Conservation (phyloP, 2,329 filamentous ascomycete genomes). For the Hypoxylon sp. region DNA sequence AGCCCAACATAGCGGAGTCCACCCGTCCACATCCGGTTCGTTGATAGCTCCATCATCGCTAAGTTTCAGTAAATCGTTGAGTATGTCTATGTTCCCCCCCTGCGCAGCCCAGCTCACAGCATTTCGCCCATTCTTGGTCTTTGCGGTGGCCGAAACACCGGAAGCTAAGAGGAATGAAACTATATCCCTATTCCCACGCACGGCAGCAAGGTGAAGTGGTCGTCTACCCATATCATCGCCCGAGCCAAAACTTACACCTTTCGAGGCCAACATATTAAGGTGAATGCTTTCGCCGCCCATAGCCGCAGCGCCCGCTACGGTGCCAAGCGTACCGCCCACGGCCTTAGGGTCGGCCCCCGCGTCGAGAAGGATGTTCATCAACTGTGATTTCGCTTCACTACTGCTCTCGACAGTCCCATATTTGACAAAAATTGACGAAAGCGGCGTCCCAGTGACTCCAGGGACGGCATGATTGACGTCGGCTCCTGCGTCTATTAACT, state of each 20-base stretch:
- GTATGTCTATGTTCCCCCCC: constrained; percentile 13
- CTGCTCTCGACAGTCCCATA: not conserved
- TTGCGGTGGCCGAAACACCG: not conserved
- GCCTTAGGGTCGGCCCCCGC: not conserved
- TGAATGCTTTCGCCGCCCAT: not conserved
- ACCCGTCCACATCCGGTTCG: constrained; percentile 23
- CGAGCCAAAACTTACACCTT: constrained; percentile 8
- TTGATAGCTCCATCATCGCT: constrained; percentile 13
- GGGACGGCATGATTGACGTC: not conserved
- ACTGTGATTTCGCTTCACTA: not conserved
- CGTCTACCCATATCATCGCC: constrained; percentile 10
- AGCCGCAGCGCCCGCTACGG: not conserved
- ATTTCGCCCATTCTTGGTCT: constrained; percentile 14
- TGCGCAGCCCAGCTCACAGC: constrained; percentile 30
- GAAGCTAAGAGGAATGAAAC: constrained; percentile 1
- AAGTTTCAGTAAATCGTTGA: constrained; percentile 7
- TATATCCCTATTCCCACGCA: not conserved
- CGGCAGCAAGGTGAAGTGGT: constrained; percentile 18
- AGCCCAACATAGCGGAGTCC: constrained; percentile 35
- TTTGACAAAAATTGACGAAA: constrained; percentile 1
- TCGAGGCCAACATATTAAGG: not conserved
- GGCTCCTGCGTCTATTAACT: constrained; percentile 1
- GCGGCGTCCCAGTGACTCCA: not conserved
- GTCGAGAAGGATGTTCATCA: constrained; percentile 2
- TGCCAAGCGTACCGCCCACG: not conserved